phyloP scores from a whole-genome alignment of 139 green algal genomes.

The Microglena sp. region DNA sequence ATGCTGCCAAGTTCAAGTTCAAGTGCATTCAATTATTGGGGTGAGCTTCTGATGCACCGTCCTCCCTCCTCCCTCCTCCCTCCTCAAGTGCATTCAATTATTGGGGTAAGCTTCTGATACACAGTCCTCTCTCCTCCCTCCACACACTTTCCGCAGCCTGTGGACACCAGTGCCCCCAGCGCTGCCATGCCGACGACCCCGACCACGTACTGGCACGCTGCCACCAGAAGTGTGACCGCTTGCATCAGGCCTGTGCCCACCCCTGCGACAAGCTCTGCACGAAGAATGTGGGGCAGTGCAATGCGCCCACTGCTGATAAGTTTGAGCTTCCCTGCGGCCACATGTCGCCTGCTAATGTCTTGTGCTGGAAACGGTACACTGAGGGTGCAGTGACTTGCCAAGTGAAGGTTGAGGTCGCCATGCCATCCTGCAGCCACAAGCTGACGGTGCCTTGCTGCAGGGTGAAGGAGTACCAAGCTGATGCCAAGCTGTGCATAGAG shows the following conservation, averaged over 20 bases:
- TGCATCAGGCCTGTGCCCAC: constrained; percentile 20
- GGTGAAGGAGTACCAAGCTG: neutral
- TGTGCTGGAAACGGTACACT: neutral
- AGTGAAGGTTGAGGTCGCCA: constrained; percentile 3
- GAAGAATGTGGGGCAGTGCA: constrained; percentile 22
- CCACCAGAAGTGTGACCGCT: constrained; percentile 19
- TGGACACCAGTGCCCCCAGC: constrained; percentile 49
- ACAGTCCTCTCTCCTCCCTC: no score
- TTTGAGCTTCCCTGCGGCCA: constrained; percentile 37
- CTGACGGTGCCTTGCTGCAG: constrained; percentile 21
- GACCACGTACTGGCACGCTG: constrained; percentile 18
- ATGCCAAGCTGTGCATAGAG: constrained; percentile 9
- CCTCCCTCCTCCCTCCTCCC: no score
- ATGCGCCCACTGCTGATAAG: constrained; percentile 1
- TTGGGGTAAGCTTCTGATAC: no score
- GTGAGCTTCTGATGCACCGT: no score
- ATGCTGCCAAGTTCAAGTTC: no score
- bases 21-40: no score
- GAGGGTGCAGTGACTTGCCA: neutral
- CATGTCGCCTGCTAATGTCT: constrained; percentile 27
- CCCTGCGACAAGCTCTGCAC: constrained; percentile 27
- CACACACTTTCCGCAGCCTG: no score
- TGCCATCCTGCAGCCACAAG: constrained; percentile 29
- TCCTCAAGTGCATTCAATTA: no score
- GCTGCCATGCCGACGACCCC: constrained; percentile 40